Evolutionary conservation across 371 early-diverging fungal species (phyloP).

Genomic region (Rhizopus delemar): DNA sequence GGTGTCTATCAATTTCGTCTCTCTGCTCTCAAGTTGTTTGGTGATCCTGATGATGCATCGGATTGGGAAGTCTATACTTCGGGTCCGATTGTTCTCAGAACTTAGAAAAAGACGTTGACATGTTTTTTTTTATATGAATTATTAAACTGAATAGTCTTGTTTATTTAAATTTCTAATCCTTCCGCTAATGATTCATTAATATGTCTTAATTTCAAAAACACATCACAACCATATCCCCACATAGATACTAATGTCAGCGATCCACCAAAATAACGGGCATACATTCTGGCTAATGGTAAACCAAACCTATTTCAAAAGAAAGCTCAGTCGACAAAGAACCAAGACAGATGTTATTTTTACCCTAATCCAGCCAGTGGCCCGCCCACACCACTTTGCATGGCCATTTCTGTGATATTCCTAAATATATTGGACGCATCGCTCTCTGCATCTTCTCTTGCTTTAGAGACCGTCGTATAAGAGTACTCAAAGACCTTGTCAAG

Average conservation of each 20-base stretch:
- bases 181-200: conserved; percentile 67
- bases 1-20: conserved; percentile 16
- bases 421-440: conserved; percentile 55
- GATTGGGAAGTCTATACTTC: conserved; percentile 14
- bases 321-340: not conserved
- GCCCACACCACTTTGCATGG: conserved; percentile 83
- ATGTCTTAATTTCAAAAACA: conserved; percentile 85
- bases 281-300: conserved; percentile 88
- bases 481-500: conserved; percentile 87
- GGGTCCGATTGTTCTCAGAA: not conserved
- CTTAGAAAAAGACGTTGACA: not conserved
- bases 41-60: conserved; percentile 14
- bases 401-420: conserved; percentile 61
- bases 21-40: conserved; percentile 20
- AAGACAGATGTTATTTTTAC: conserved; percentile 21
- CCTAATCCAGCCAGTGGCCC: conserved; percentile 81
- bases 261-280: conserved; percentile 95
- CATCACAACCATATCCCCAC: conserved; percentile 89
- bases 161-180: conserved; percentile 44
- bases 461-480: conserved; percentile 87
- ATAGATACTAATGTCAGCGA: conserved; percentile 83
- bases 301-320: conserved; percentile 63
- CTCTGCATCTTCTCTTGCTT: conserved; percentile 49
- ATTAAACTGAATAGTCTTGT: not conserved
- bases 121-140: not conserved